A percentile compares a stretch with the other conserved stretches of the same genome.
phyloP scores from a whole-genome alignment of 2,329 filamentous ascomycete genomes.

The Cryphonectria parasitica region DNA sequence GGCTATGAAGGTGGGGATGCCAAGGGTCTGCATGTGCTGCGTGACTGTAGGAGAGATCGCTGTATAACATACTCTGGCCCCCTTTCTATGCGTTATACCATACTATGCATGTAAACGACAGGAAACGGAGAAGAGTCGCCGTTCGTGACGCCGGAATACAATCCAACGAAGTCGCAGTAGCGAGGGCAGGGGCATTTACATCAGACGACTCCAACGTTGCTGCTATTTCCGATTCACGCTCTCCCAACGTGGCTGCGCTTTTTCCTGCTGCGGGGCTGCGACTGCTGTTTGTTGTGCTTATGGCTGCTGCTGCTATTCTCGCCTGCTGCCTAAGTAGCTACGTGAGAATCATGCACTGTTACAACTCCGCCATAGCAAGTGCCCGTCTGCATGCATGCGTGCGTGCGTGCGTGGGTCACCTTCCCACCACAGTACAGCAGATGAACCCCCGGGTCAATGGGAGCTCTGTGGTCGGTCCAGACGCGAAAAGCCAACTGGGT shows the following conservation, averaged over 20 bases:
- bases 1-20: constrained; percentile 19
- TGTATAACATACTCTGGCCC: background rate
- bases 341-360: background rate
- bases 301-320: background rate
- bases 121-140: background rate
- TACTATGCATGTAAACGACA: background rate
- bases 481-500: background rate
- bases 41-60: constrained; percentile 14
- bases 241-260: constrained; percentile 3
- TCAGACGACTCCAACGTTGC: constrained; percentile 7
- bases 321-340: background rate
- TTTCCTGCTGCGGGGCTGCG: no score
- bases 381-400: background rate
- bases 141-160: constrained; percentile 16
- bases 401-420: background rate
- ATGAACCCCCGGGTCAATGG: background rate
- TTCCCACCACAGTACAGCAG: background rate
- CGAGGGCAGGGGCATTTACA: constrained; percentile 10
- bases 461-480: constrained; percentile 2
- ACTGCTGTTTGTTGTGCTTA: background rate
- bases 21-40: constrained; percentile 22
- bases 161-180: constrained; percentile 12
- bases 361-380: background rate
- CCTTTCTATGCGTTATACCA: background rate
- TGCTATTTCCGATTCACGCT: background rate